Base-by-base conservation (phyloP, 2,329 filamentous ascomycete species). In the Fusarium dimerum region DNA sequence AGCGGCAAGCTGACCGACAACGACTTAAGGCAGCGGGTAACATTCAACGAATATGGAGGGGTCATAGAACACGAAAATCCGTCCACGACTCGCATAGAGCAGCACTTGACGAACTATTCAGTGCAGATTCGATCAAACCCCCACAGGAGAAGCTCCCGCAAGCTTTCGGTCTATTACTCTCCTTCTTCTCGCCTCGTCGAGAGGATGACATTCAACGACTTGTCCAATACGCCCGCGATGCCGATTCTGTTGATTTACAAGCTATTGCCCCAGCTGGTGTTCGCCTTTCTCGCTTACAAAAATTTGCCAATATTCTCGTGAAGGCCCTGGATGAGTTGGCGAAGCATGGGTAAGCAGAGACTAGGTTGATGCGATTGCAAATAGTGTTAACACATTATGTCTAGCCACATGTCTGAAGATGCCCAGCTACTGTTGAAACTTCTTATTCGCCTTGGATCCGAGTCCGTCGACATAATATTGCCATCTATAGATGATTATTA, bases 41-140 rank as follows among this genome's bases (percentile, higher is more conserved):
- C 45, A 84, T 97, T 59, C 94, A 97, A 70, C 82, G 84, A 60
- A 77, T 82, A 71, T 97, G 92, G 92, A 83, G 93, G 69, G 92
- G 92, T 13, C 82, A 95, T 70, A 79, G 71, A 51, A 78, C 76
- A 52, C 83, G 92, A 62, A 79, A 76, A 54, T 68, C 71, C 46
- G 75, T 89, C 56, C 83, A 83, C 57, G 73, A 79, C 43, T 65
- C 66, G 49, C 85, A 83, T 73, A 80, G 88, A 57, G 68, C 71
- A 46, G 71, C 80, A 40, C 90, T 90, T 74, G 88, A 92, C 70
- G 66, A 73, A 9, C 66, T 82, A 34, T 86, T 88, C 62, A 65
- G 63, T 55, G 71, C 73, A 49, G 56, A 61, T 12, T 57, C 53
- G 15, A 46, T 65, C n/a, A 60, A 65, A 50, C 71, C 73, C 52